phyloP scores from a whole-genome alignment of 805 yeast genomes.

The Candida jianshihensis region DNA sequence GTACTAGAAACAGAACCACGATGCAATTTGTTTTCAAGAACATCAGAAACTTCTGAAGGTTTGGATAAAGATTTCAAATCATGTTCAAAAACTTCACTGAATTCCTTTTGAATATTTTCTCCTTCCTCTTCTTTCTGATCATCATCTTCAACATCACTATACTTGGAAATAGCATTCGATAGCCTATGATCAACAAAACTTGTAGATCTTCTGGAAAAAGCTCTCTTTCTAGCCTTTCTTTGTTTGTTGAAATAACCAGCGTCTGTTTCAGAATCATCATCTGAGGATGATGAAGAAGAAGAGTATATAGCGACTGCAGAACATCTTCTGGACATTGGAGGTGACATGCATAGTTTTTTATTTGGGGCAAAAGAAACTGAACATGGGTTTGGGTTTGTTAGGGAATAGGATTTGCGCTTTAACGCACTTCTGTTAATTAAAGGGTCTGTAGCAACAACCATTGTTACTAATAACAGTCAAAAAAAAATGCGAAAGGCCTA shows the following conservation, averaged over 20 bases:
- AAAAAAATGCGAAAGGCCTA: background rate
- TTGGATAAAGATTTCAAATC: background rate
- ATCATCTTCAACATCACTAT: constrained; percentile 22
- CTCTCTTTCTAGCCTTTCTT: constrained; percentile 22
- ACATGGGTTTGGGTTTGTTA: constrained; percentile 1
- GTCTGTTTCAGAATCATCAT: constrained; percentile 17
- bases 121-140: constrained; percentile 5
- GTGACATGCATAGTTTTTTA: constrained; percentile 18
- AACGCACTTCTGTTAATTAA: constrained; percentile 4
- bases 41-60: background rate
- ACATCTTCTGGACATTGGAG: constrained; percentile 13
- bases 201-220: constrained; percentile 15
- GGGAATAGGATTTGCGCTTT: constrained; percentile 17
- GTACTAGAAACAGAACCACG: constrained; percentile 3
- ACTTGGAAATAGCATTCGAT: constrained; percentile 21
- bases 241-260: constrained; percentile 18
- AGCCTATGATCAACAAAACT: constrained; percentile 14
- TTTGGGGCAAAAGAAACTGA: constrained; percentile 15
- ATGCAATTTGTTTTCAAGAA: background rate
- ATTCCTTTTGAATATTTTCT: background rate
- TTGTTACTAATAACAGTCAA: background rate
- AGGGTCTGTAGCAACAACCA: constrained; percentile 6
- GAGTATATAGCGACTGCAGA: constrained; percentile 18
- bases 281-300: constrained; percentile 12
- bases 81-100: constrained; percentile 6